A percentile compares a stretch with the other conserved stretches of the same genome.
These are phyloP conservation scores for Ophiocordyceps camponoti-leonardi DNA, from an alignment of 2,329 filamentous ascomycete species.

Conservation along the genomic window DNA sequence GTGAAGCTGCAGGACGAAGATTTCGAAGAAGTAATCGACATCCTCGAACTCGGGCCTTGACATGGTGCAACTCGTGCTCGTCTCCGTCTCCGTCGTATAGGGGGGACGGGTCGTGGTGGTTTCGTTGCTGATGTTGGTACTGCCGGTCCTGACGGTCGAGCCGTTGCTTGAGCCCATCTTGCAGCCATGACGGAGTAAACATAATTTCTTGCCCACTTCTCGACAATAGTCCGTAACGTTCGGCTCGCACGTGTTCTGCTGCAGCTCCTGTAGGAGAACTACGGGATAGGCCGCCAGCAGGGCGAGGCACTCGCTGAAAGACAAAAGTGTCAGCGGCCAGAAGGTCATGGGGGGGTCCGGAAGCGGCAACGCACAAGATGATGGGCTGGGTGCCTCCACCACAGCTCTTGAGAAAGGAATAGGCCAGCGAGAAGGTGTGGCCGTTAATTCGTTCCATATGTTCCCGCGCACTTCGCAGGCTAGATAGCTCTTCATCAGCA, in stretches of 20 bases:
- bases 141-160: neutral
- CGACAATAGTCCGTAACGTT: constrained; percentile 8
- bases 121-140: no score
- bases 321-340: constrained; percentile 1
- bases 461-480: constrained; percentile 6
- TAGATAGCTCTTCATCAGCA: constrained; percentile 1
- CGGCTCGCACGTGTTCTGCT: constrained; percentile 9
- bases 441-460: constrained; percentile 7
- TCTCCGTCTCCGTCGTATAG: no score
- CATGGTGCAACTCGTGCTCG: neutral
- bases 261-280: constrained; percentile 8
- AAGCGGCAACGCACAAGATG: constrained; percentile 7
- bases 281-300: constrained; percentile 11
- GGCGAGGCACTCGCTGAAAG: constrained; percentile 11
- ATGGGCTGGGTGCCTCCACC: constrained; percentile 3
- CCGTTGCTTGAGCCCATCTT: neutral
- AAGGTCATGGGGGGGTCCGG: no score
- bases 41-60: neutral
- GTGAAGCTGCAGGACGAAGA: constrained; percentile 10
- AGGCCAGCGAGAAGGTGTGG: constrained; percentile 5
- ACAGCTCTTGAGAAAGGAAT: constrained; percentile 7
- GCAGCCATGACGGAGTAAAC: constrained; percentile 3
- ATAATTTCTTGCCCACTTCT: constrained; percentile 5
- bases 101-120: no score
- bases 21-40: constrained; percentile 10